These are phyloP conservation scores for Ogataea degrootiae DNA, from an alignment of 805 yeast species.

Conservation along the genomic window DNA sequence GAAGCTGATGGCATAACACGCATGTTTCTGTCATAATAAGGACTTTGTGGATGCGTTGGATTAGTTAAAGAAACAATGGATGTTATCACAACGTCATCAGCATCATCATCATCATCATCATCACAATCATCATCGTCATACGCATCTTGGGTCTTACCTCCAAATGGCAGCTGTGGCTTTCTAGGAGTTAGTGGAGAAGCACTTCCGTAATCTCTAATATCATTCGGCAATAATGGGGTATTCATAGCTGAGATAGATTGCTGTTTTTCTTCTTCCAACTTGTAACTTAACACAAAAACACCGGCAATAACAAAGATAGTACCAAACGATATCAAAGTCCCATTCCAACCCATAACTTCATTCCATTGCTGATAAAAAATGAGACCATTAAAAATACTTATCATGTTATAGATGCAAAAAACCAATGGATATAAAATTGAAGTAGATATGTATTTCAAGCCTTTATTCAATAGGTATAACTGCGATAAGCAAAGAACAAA, in stretches of 20 bases:
- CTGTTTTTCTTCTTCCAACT: conserved; percentile 22
- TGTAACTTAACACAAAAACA: conserved; percentile 62
- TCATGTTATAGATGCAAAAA: conserved; percentile 75
- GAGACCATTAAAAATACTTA: conserved; percentile 62
- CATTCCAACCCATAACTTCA: conserved; percentile 30
- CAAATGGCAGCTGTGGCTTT: conserved; percentile 1
- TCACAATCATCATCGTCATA: no score
- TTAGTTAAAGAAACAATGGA: conserved; percentile 19
- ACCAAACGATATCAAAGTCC: conserved; percentile 40
- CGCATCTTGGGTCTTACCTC: background rate
- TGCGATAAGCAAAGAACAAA: conserved; percentile 65
- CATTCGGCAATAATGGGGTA: conserved; percentile 9
- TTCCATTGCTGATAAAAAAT: conserved; percentile 52
- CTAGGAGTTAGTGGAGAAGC: conserved; percentile 13
- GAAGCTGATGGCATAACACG: conserved; percentile 4
- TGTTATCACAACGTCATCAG: conserved; percentile 11
- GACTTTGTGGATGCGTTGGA: conserved; percentile 19
- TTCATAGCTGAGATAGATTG: conserved; percentile 3
- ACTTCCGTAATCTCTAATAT: conserved; percentile 5
- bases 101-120: conserved; percentile 1
- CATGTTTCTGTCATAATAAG: conserved; percentile 16
- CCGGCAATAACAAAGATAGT: conserved; percentile 56
- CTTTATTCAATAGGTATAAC: conserved; percentile 67
- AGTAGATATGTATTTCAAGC: conserved; percentile 65
- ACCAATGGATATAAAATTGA: conserved; percentile 79